These are phyloP conservation scores for Lactarius indigo DNA, from an alignment of 768 basidiomycete species.

Conservation along the genomic window DNA sequence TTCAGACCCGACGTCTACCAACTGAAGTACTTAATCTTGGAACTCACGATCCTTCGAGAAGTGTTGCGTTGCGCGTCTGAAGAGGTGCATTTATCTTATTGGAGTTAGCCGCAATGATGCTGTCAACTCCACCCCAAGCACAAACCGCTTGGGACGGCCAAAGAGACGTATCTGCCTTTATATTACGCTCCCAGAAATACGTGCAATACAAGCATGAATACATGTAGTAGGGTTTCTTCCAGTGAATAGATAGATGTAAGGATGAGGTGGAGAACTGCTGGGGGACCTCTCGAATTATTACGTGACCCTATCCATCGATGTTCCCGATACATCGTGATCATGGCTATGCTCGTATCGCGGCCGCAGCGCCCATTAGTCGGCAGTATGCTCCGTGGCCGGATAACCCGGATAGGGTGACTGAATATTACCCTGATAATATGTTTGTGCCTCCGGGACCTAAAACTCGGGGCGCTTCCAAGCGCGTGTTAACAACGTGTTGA, in stretches of 20 bases:
- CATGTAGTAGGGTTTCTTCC: conserved; percentile 12
- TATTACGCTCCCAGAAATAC: conserved; percentile 18
- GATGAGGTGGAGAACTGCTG: conserved; percentile 15
- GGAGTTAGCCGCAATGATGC: conserved; percentile 24
- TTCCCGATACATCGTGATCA: conserved; percentile 23
- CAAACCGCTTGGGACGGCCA: conserved; percentile 9
- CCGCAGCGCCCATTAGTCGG: conserved; percentile 25
- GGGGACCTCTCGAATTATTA: conserved; percentile 17
- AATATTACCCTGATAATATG: conserved; percentile 24
- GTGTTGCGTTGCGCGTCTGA: conserved; percentile 14
- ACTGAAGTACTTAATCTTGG: conserved; percentile 21
- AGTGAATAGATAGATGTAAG: conserved; percentile 6
- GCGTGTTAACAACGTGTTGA: conserved; percentile 23
- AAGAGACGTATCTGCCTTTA: conserved; percentile 15
- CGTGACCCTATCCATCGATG: conserved; percentile 23
- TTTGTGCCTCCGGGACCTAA: conserved; percentile 24
- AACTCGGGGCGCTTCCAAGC: conserved; percentile 19
- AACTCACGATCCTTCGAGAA: conserved; percentile 23
- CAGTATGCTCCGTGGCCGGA: conserved; percentile 20
- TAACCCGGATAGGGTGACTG: conserved; percentile 16
- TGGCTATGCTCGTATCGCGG: conserved; percentile 19
- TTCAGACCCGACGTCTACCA: conserved; percentile 19
- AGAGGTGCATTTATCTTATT: conserved; percentile 23
- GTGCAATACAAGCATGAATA: conserved; percentile 20
- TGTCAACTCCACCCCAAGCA: conserved; percentile 21